Base-by-base conservation (phyloP, 306 rosid genomes). In the Herpetospermum pedunculosum region DNA sequence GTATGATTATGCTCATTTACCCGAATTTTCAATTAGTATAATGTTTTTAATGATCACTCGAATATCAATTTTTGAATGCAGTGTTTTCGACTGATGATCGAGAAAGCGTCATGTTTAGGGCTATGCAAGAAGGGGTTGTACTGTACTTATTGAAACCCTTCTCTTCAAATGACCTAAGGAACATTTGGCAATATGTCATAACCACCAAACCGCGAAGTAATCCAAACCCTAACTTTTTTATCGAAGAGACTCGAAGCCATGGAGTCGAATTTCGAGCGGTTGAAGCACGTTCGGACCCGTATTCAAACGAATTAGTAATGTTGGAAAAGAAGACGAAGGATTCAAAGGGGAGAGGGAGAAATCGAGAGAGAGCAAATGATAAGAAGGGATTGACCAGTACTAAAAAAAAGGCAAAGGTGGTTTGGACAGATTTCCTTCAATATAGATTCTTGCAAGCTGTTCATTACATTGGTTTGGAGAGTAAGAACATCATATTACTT, bases 371-470 rank as follows among this genome's bases (percentile, higher is more conserved):
- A 48, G 5, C 1, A 13, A 13, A 19, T 53, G 52, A 26, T 37
- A 58, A 28, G 32, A 41, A 2, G 29, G 53, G 30, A 15, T 5
- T 30, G 26, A 21, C 15, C n/a, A 19, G 49, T 7, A 14, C 30
- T 5, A 25, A 15, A 4, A 77, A 58, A 50, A 77, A 77, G 32
- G 14, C 29, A 38, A 77, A 77, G 53, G 77, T 77, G 13, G 64
- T 59, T 59, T 77, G 81, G 81, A 77, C 81, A 8, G 67, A 47
- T 35, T 46, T 30, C 52, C 81, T 77, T 77, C 77, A 71, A 10
- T 43, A 28, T 43, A 49, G 63, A 13, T 77, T 77, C 44, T 49
- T 77, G 10, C 25, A 59, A 59, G 81, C 81, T 54, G 74, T 77
- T 14, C 65, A 77, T 71, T 32, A n/a, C 58, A 70, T 77, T 8